Evolutionary conservation across 768 basidiomycete genomes (phyloP).

Genomic region (Agaricus blazei): DNA sequence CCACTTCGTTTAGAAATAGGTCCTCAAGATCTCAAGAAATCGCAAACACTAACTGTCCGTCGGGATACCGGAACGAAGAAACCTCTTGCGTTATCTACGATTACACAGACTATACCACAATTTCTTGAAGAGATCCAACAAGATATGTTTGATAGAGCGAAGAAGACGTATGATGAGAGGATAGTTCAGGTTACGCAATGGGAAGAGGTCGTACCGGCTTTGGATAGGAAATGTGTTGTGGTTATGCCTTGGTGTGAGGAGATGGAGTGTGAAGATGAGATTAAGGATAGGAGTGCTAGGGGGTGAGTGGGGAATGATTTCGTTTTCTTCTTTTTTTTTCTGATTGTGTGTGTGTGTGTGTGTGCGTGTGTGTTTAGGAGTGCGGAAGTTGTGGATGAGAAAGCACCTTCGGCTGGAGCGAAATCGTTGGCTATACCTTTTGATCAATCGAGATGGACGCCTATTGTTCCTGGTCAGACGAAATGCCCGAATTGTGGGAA

Average conservation of each 20-base stretch:
- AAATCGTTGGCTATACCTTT: slow-evolving; percentile 97
- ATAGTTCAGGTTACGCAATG: slow-evolving; percentile 75
- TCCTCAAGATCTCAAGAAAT: slow-evolving; percentile 82
- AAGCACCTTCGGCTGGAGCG: slow-evolving; percentile 95
- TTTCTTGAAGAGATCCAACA: slow-evolving; percentile 83
- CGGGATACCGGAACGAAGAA: slow-evolving; percentile 54
- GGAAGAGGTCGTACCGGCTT: slow-evolving; percentile 88
- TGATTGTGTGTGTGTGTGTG: too few relatives aligned
- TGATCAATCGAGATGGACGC: slow-evolving; percentile 78
- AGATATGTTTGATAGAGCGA: slow-evolving; percentile 83
- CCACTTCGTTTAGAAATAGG: slow-evolving; percentile 97
- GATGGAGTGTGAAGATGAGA: slow-evolving; percentile 92
- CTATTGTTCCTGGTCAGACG: slow-evolving; percentile 78
- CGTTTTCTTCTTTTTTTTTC: slow-evolving; percentile 13
- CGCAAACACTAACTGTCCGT: slow-evolving; percentile 79
- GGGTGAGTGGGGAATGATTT: slow-evolving; percentile 47
- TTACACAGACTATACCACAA: slow-evolving; percentile 43
- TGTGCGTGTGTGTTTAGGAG: too few relatives aligned
- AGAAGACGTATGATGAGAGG: slow-evolving; percentile 63
- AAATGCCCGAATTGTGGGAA: slow-evolving; percentile 87
- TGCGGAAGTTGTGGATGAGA: slow-evolving; percentile 81
- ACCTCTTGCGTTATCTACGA: slow-evolving; percentile 37
- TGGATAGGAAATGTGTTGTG: slow-evolving; percentile 84
- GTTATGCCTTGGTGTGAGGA: slow-evolving; percentile 96
- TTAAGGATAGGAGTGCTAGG: slow-evolving; percentile 89